Conservation (phyloP, 768 basidiomycete species). For the Leccinum variicolor region DNA sequence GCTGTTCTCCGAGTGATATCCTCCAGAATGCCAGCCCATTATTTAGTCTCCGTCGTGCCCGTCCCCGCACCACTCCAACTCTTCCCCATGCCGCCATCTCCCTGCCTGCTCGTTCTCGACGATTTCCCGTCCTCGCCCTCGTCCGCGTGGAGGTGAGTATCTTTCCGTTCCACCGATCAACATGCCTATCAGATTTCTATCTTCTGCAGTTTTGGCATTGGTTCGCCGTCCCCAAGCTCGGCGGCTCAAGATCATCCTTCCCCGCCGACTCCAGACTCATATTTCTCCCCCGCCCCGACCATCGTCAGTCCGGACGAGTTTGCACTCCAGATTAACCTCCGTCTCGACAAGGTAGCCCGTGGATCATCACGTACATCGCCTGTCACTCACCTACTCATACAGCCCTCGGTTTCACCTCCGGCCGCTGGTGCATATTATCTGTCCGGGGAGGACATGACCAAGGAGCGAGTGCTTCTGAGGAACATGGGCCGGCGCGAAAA, state of each 20-base stretch:
- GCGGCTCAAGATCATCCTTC: slow-evolving; percentile 8
- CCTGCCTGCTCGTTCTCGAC: background rate
- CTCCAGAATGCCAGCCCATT: slow-evolving; percentile 1
- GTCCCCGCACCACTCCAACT: background rate
- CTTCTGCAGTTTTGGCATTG: background rate
- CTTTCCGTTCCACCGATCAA: background rate
- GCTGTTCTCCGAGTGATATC: slow-evolving; percentile 7
- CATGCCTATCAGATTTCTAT: background rate
- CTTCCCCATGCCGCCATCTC: slow-evolving; percentile 5
- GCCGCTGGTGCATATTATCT: background rate
- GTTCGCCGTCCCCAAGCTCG: slow-evolving; percentile 16
- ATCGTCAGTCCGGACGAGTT: slow-evolving; percentile 16
- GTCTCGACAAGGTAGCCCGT: slow-evolving; percentile 1
- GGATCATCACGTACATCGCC: background rate
- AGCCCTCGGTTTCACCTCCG: background rate
- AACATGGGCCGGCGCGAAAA: slow-evolving; percentile 10
- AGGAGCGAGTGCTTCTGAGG: slow-evolving; percentile 14
- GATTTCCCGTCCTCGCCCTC: slow-evolving; percentile 18
- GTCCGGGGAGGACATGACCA: slow-evolving; percentile 14
- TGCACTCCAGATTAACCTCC: slow-evolving; percentile 6
- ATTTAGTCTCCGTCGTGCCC: slow-evolving; percentile 2
- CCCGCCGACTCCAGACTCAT: slow-evolving; percentile 21
- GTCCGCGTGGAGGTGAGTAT: slow-evolving; percentile 25
- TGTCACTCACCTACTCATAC: slow-evolving; percentile 1
- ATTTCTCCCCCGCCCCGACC: slow-evolving; percentile 5